These are phyloP conservation scores for Phylloporus scabripes DNA, from an alignment of 768 basidiomycete species.

Conservation along the genomic window DNA sequence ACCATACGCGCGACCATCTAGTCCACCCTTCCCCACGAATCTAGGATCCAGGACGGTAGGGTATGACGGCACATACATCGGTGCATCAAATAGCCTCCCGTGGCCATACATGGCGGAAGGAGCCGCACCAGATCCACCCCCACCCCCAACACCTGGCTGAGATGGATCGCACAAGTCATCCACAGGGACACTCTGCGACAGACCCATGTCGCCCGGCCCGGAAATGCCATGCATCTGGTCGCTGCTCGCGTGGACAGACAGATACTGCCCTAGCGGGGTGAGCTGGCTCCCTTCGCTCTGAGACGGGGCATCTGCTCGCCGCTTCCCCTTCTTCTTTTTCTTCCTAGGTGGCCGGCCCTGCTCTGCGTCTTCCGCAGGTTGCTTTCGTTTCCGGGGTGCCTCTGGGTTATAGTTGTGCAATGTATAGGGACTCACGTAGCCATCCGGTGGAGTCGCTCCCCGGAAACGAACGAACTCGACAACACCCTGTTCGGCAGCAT, in stretches of 20 bases:
- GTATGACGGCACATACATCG: constrained; percentile 8
- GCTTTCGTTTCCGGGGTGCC: constrained; percentile 34
- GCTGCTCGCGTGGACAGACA: constrained; percentile 2
- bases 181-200: constrained; percentile 6
- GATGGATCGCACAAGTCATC: constrained; percentile 15
- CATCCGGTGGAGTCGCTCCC: constrained; percentile 38
- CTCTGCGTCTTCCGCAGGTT: constrained; percentile 16
- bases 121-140: constrained; percentile 17
- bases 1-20: background rate
- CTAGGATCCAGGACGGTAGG: constrained; percentile 12
- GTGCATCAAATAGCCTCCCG: background rate
- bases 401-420: constrained; percentile 24
- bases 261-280: background rate
- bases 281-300: constrained; percentile 5
- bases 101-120: constrained; percentile 2
- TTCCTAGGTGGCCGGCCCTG: constrained; percentile 21
- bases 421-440: constrained; percentile 36
- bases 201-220: constrained; percentile 16
- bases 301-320: constrained; percentile 9
- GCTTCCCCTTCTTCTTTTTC: constrained; percentile 28
- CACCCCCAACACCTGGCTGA: constrained; percentile 14
- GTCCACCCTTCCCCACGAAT: background rate
- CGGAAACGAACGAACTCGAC: constrained; percentile 57
- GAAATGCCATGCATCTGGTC: constrained; percentile 17
- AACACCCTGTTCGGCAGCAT: constrained; percentile 50